Conservation (phyloP, 306 rosid species). For the Ziziphus jujuba region DNA sequence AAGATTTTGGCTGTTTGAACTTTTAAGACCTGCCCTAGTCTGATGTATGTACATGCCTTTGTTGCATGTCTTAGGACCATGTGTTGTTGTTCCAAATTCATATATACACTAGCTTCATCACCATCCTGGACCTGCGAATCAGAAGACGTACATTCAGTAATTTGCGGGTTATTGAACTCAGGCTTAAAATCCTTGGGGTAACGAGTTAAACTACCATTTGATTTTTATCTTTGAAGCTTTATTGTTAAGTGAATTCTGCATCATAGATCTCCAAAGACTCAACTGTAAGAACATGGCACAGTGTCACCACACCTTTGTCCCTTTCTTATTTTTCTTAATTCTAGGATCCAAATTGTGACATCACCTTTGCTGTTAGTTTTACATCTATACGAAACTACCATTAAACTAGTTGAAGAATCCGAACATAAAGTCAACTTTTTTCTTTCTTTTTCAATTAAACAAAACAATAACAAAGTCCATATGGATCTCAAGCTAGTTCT, state of each 20-base stretch:
- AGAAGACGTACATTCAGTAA: constrained; percentile 8
- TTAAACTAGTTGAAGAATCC: too few relatives aligned
- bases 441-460: too few relatives aligned
- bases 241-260: neutral
- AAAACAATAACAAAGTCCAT: too few relatives aligned
- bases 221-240: neutral
- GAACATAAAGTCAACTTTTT: too few relatives aligned
- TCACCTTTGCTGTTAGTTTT: too few relatives aligned
- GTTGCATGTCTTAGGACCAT: constrained; percentile 38
- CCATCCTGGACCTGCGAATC: constrained; percentile 45
- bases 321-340: neutral
- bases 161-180: neutral
- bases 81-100: constrained; percentile 35
- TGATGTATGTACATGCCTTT: constrained; percentile 36
- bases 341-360: neutral
- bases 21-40: neutral
- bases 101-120: constrained; percentile 42
- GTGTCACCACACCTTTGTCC: too few relatives aligned
- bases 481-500: too few relatives aligned
- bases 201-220: neutral
- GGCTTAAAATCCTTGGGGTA: neutral
- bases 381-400: too few relatives aligned
- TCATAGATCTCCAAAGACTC: too few relatives aligned
- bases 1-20: neutral
- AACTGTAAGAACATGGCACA: too few relatives aligned